phyloP scores from a whole-genome alignment of 257 asterid species.

The Solanum habrochaites region DNA sequence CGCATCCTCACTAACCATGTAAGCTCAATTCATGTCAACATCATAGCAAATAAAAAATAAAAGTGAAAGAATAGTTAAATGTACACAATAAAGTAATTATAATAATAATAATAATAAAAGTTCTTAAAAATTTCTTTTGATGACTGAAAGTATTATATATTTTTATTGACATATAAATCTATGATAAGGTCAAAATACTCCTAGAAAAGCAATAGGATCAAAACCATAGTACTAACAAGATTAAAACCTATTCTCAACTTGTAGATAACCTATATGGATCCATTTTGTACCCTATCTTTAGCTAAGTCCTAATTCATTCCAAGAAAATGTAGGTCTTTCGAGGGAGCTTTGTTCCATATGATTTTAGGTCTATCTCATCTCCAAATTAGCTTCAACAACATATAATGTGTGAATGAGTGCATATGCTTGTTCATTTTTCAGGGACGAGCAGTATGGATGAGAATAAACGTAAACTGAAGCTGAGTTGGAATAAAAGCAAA shows the following conservation, averaged over 20 bases:
- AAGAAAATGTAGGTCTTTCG: not conserved
- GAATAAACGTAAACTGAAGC: not conserved
- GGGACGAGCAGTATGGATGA: not conserved
- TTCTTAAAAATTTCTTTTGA: too few relatives aligned
- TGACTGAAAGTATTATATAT: not conserved
- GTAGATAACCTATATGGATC: not conserved
- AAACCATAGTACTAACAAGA: not conserved
- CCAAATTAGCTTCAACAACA: not conserved
- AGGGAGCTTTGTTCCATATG: not conserved
- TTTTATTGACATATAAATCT: not conserved
- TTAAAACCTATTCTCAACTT: not conserved
- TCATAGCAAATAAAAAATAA: not conserved
- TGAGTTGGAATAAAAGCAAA: not conserved
- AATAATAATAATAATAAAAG: not conserved
- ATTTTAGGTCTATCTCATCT: not conserved
- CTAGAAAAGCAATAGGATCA: not conserved
- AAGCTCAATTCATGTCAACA: not conserved
- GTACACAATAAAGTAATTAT: not conserved
- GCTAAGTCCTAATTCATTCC: not conserved
- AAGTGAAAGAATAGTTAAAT: not conserved
- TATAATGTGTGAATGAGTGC: not conserved
- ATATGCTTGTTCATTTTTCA: not conserved
- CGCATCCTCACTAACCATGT: not conserved
- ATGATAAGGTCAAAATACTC: not conserved
- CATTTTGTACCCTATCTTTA: not conserved